These are phyloP conservation scores for Rhododendron vialii DNA, from an alignment of 148 eudicot genomes.

Conservation along the genomic window DNA sequence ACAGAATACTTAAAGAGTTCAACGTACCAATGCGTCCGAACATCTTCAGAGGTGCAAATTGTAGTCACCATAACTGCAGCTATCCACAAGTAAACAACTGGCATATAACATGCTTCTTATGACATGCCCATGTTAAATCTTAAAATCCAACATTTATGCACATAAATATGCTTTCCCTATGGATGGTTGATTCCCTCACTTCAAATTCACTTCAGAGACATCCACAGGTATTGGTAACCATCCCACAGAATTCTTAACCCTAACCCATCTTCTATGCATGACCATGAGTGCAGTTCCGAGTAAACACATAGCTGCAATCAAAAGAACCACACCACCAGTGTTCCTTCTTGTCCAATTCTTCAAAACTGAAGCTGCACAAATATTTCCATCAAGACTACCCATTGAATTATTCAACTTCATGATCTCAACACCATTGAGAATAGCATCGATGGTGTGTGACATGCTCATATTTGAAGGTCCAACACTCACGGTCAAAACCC, in stretches of 20 bases:
- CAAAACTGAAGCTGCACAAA: slow-evolving; percentile 34
- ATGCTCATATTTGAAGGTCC: slow-evolving; percentile 65
- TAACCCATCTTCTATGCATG: slow-evolving; percentile 41
- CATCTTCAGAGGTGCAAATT: neutral
- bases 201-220: slow-evolving; percentile 37
- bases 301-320: slow-evolving; percentile 54
- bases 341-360: slow-evolving; percentile 28
- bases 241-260: slow-evolving; percentile 30
- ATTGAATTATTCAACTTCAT: slow-evolving; percentile 62
- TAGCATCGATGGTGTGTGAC: slow-evolving; percentile 48
- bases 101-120: neutral
- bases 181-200: slow-evolving; percentile 22
- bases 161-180: slow-evolving; percentile 15
- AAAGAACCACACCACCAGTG: slow-evolving; percentile 31
- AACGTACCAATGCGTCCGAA: neutral
- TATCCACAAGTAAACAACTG: neutral
- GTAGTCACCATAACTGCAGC: neutral
- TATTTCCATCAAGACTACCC: slow-evolving; percentile 70
- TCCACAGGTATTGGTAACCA: slow-evolving; percentile 68
- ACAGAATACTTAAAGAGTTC: neutral
- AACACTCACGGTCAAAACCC: slow-evolving; percentile 44
- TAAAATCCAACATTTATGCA: neutral
- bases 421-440: slow-evolving; percentile 80
- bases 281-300: slow-evolving; percentile 57
- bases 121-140: neutral